Evolutionary conservation across 2,329 filamentous ascomycete species (phyloP), one percentile per base, ranked within the genome.

Genomic region (Verticillium nubilum): DNA sequence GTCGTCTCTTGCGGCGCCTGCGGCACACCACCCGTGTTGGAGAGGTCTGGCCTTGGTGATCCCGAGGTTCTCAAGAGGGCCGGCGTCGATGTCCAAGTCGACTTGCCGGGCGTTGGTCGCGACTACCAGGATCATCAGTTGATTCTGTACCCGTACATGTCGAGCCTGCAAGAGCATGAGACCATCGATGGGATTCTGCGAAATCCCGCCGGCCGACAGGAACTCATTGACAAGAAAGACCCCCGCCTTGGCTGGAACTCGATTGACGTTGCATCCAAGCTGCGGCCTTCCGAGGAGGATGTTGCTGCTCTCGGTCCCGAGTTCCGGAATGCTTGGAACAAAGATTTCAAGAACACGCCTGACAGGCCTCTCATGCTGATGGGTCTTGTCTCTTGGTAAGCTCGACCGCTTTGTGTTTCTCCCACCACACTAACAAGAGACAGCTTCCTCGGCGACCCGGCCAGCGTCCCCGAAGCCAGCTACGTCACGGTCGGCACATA

Each of bases 91-190:
- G 37, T 66, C 7, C 55, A 68, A 12, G 62, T 58, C 7, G 61
- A 63, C 6, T 52, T 69, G 7, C 64, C 65, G 0, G 67, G 67
- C 5, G 65, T 70, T 2, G 67, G 68, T 13, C 58, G 60, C 17
- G 62, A 60, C 17, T 62, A 81, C 62, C 79, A 83, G 65, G 81
- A 84, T 64, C 81, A 84, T 62, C 77, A 86, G 60, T 69, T 86
- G 4, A 64, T 79, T 1, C 63, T 84, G 1, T 80, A 78, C 59
- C 72, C 80, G 0, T 86, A 84, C 68, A 76, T 75, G 55, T 78
- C 79, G 1, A 74, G 68, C 13, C 67, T 83, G 0, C 67, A 67
- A 0, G 71, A 76, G 1, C 68, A 74, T 6, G 78, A 85, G 62
- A 85, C 82, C 1, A 60, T 70, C 1, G 73, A 75, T 27, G 65